Base-by-base conservation (phyloP, 2,329 filamentous ascomycete genomes). In the Exutisphaerella laricina region DNA sequence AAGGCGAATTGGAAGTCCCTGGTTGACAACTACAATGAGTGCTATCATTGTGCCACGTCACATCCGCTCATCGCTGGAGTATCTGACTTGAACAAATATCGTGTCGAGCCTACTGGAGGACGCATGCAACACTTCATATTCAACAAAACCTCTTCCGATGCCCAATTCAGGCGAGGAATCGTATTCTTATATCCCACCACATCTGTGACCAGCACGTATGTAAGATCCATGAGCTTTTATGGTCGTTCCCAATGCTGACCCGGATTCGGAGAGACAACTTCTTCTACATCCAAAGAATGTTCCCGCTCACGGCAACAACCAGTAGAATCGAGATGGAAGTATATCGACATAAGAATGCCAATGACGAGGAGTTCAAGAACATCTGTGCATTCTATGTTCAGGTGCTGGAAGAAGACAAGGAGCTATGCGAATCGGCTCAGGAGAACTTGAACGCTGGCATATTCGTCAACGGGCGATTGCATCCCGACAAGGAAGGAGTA, bases 11-110 rank as follows among this genome's bases (percentile, higher is more conserved):
- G 77, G 77, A 80, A 80, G 64, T 72, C 74, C 17, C 59, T 78
- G 21, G 71, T 72, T 9, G 78, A 82, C 57, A 80, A 82, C 65
- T 82, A 79, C 67, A 82, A 82, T 57, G 78, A 79, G 57, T 82
- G 78, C 57, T 82, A 82, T 53, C 78, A 81, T 65, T 80, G 77
- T 65, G 71, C 72, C 37, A 74, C 72, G 1, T 72, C 76, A 2
- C 77, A 80, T 51, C 77, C 78, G 2, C 74, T 78, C 44, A 73
- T 80, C 23, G 68, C 74, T 4, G 66, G 67, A 30, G 67, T 80
- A n/a, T 70, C 77, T 31, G 73, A 80, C 46, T 69, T 80, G 28
- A 69, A 71, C 44, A 71, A 71, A 3, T 80, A 80, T 61, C 62
- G 66, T 30, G 73, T 77, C 37, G 65, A 74, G 48, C 70, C 70